Evolutionary conservation across 2,329 filamentous ascomycete genomes (phyloP).

Genomic region (Beauveria asiatica): DNA sequence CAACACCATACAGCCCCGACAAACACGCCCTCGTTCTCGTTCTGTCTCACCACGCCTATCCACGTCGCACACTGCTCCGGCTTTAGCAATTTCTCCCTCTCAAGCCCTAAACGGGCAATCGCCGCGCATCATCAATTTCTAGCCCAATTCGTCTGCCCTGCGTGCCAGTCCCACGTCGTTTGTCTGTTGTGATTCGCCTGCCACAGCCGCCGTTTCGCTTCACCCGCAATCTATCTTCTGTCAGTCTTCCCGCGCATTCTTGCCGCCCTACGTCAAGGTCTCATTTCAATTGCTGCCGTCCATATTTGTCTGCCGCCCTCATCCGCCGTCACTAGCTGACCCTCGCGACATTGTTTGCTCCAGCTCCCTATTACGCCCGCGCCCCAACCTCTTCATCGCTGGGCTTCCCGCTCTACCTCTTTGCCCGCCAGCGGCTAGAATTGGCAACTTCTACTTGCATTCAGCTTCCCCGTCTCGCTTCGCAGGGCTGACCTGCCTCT

Average conservation of each 20-base stretch:
- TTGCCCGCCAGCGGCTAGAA: neutral
- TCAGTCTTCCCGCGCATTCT: neutral
- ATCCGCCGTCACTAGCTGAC: neutral
- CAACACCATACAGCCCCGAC: neutral
- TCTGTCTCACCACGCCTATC: neutral
- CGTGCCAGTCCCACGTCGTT: slow-evolving; percentile 7
- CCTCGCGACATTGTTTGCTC: neutral
- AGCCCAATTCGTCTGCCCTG: neutral
- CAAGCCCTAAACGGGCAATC: slow-evolving; percentile 1
- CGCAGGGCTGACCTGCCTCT: slow-evolving; percentile 2
- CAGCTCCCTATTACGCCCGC: neutral
- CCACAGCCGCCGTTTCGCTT: slow-evolving; percentile 5
- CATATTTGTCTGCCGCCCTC: neutral
- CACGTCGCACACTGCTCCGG: neutral
- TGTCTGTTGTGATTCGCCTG: slow-evolving; percentile 3
- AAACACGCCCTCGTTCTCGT: neutral
- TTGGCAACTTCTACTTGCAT: neutral
- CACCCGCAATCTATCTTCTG: neutral
- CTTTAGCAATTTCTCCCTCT: slow-evolving; percentile 3
- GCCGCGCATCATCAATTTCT: neutral
- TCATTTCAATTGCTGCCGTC: neutral
- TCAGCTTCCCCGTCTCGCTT: neutral
- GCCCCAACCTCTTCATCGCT: neutral
- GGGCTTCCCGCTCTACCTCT: neutral
- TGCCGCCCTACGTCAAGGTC: neutral